Percentiles rank a stretch among this genome's conserved stretches.
Conservation (phyloP, 148 eudicot genomes). For the Mesembryanthemum crystallinum region DNA sequence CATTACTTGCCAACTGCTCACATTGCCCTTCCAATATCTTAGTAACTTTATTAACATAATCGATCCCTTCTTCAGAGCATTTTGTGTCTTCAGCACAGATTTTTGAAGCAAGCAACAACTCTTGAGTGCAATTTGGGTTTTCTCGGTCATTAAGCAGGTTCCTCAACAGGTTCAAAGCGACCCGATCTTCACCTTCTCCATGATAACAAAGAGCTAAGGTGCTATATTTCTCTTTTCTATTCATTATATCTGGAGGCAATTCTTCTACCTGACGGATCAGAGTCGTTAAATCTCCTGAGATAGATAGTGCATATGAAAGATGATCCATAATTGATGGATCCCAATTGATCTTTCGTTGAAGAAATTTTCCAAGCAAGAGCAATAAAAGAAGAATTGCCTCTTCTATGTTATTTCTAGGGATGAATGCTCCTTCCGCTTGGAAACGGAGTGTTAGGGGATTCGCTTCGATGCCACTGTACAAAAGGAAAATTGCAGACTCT, state of each 20-base stretch:
- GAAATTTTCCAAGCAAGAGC: constrained; percentile 46
- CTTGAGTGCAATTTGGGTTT: constrained; percentile 34
- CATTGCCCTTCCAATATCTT: constrained; percentile 34
- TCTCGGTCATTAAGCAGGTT: constrained; percentile 50
- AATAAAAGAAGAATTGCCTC: constrained; percentile 75
- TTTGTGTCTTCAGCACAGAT: constrained; percentile 34
- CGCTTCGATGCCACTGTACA: constrained; percentile 75
- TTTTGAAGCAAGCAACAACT: constrained; percentile 55
- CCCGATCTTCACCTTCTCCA: constrained; percentile 53
- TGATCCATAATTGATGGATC: constrained; percentile 75
- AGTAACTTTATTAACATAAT: constrained; percentile 35
- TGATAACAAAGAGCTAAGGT: constrained; percentile 67
- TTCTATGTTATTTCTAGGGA: constrained; percentile 73
- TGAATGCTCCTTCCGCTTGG: constrained; percentile 65
- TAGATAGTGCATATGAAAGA: constrained; percentile 67
- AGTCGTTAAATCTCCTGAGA: constrained; percentile 44
- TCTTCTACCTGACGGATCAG: constrained; percentile 61
- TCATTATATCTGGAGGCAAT: constrained; percentile 53
- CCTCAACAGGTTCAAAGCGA: constrained; percentile 53
- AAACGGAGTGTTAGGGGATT: constrained; percentile 61
- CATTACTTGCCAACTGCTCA: constrained; percentile 37
- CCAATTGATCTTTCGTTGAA: constrained; percentile 47
- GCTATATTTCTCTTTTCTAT: constrained; percentile 40
- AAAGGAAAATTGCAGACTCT: constrained; percentile 62
- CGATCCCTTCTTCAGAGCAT: constrained; percentile 42